phyloP scores from a whole-genome alignment of 768 basidiomycete species.

The Tricholoma hemisulphureum region DNA sequence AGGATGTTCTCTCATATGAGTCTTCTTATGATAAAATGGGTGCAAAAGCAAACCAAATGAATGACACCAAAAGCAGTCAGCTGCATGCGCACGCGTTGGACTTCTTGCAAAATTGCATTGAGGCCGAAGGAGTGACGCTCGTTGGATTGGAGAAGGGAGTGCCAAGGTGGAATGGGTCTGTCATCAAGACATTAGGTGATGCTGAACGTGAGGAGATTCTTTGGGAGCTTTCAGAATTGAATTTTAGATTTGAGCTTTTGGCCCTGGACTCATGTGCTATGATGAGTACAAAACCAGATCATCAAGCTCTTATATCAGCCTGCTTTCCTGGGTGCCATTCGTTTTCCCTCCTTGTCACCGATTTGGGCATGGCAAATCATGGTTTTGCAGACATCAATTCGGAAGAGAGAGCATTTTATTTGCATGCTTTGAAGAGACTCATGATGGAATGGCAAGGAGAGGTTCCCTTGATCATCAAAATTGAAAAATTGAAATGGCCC shows the following conservation, averaged over 20 bases:
- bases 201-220: slow-evolving; percentile 12
- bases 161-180: not conserved
- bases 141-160: not conserved
- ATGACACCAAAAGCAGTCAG: not conserved
- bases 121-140: not conserved
- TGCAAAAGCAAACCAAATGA: not conserved
- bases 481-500: not conserved
- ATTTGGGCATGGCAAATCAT: slow-evolving; percentile 5
- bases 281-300: not conserved
- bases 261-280: slow-evolving; percentile 15
- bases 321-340: not conserved
- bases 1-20: slow-evolving; percentile 1
- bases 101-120: not conserved
- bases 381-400: slow-evolving; percentile 3
- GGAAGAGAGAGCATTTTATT: not conserved
- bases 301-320: not conserved
- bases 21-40: not conserved
- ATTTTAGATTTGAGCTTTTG: slow-evolving; percentile 18
- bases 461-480: not conserved
- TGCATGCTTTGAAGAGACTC: not conserved
- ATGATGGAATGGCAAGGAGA: not conserved
- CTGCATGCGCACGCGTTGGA: not conserved
- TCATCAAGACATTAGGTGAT: not conserved
- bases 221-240: slow-evolving; percentile 19
- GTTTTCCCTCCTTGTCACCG: not conserved